Evolutionary conservation across 2,329 filamentous ascomycete genomes (phyloP).

Genomic region (Didymella sp.): DNA sequence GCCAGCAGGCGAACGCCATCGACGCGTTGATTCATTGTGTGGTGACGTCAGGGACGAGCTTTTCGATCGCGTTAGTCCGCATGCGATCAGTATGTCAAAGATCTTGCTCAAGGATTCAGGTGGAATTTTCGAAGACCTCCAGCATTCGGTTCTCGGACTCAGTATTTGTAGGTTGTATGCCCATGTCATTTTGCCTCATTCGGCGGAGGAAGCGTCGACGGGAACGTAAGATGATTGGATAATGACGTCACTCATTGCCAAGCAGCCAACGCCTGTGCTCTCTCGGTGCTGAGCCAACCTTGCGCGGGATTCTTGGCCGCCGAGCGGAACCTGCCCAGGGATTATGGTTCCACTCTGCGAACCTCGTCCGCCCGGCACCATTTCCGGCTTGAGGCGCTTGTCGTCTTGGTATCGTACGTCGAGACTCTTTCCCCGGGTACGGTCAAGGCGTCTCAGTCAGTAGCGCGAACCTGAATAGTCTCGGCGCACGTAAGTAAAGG

Average conservation of each 20-base stretch:
- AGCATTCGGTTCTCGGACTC: no score
- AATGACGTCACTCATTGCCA: neutral
- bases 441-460: slow-evolving; percentile 12
- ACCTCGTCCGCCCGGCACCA: slow-evolving; percentile 21
- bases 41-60: slow-evolving; percentile 13
- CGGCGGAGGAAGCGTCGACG: no score
- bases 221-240: neutral
- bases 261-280: no score
- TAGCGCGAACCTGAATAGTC: slow-evolving; percentile 20
- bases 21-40: neutral
- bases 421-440: slow-evolving; percentile 18
- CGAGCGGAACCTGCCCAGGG: slow-evolving; percentile 3
- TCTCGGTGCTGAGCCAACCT: slow-evolving; percentile 1
- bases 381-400: slow-evolving; percentile 37
- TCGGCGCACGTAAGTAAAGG: slow-evolving; percentile 43
- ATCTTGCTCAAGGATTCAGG: no score
- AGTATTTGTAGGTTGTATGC: no score
- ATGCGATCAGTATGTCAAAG: neutral
- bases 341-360: slow-evolving; percentile 26
- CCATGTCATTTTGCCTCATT: no score
- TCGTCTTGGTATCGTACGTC: slow-evolving; percentile 28
- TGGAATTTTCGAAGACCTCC: no score
- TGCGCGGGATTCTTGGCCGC: slow-evolving; percentile 19
- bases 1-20: no score
- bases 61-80: neutral